Evolutionary conservation across 2,329 filamentous ascomycete genomes (phyloP).

Genomic region (Bipolaris oryzae): DNA sequence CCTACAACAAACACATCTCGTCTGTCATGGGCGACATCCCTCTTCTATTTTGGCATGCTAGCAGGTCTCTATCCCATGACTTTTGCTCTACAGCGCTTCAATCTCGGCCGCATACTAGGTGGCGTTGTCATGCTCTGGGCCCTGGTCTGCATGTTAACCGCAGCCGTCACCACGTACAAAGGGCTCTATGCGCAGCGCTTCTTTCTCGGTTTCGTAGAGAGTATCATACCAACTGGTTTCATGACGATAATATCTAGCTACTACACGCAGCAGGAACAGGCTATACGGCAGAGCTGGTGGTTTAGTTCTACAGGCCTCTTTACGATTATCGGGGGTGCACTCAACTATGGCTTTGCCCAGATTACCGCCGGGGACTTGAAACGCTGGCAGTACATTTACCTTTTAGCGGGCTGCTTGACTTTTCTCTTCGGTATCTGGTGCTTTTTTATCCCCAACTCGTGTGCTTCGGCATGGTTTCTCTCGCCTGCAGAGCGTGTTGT

Average conservation of each 20-base stretch:
- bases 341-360: conserved; percentile 49
- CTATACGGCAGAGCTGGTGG: conserved; percentile 67
- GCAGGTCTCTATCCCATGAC: conserved; percentile 76
- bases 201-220: conserved; percentile 63
- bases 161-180: conserved; percentile 66
- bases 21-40: conserved; percentile 76
- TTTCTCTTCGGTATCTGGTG: conserved; percentile 69
- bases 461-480: conserved; percentile 72
- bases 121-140: conserved; percentile 70
- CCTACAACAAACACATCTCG: conserved; percentile 67
- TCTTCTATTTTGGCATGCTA: conserved; percentile 83
- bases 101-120: conserved; percentile 68
- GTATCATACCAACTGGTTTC: conserved; percentile 62
- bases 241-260: conserved; percentile 58
- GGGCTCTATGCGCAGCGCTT: conserved; percentile 66
- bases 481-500: conserved; percentile 66
- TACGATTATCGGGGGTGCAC: conserved; percentile 40
- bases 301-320: conserved; percentile 61
- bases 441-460: conserved; percentile 69
- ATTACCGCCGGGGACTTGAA: conserved; percentile 48
- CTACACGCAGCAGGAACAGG: conserved; percentile 52
- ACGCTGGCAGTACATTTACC: conserved; percentile 71
- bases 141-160: conserved; percentile 70
- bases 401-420: conserved; percentile 64
- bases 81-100: conserved; percentile 71